These are phyloP conservation scores for Pichia scutulata DNA, from an alignment of 805 yeast species.

Conservation along the genomic window DNA sequence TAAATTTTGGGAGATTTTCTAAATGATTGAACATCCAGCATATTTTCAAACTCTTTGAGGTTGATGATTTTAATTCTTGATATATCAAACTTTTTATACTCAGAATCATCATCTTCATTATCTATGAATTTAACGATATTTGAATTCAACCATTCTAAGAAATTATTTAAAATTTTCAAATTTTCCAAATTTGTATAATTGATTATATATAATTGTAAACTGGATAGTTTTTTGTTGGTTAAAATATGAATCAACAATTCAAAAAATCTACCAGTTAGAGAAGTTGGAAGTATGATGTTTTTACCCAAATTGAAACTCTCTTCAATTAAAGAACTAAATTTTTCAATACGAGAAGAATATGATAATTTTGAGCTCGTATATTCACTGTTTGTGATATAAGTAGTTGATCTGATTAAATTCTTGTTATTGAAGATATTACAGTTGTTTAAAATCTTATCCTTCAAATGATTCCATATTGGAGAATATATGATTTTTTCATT, in stretches of 20 bases:
- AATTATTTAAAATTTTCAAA: constrained; percentile 73
- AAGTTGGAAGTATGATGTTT: constrained; percentile 74
- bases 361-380: constrained; percentile 52
- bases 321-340: constrained; percentile 53
- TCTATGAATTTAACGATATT: constrained; percentile 86
- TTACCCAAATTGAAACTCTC: constrained; percentile 69
- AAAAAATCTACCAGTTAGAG: constrained; percentile 71
- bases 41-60: constrained; percentile 45
- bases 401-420: constrained; percentile 67
- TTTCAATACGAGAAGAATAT: constrained; percentile 55
- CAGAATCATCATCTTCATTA: constrained; percentile 26
- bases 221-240: not conserved
- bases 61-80: constrained; percentile 46
- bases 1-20: constrained; percentile 61
- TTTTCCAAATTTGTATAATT: constrained; percentile 74
- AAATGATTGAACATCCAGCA: constrained; percentile 24
- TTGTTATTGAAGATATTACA: constrained; percentile 48
- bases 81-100: too few species aligned
- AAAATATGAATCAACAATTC: constrained; percentile 71
- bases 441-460: constrained; percentile 74
- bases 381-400: constrained; percentile 67
- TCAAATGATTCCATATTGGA: constrained; percentile 91
- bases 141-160: constrained; percentile 94
- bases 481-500: constrained; percentile 82
- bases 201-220: constrained; percentile 37